Conservation (phyloP, 1,284 basidiomycete genomes). For the Ganoderma boninense region DNA sequence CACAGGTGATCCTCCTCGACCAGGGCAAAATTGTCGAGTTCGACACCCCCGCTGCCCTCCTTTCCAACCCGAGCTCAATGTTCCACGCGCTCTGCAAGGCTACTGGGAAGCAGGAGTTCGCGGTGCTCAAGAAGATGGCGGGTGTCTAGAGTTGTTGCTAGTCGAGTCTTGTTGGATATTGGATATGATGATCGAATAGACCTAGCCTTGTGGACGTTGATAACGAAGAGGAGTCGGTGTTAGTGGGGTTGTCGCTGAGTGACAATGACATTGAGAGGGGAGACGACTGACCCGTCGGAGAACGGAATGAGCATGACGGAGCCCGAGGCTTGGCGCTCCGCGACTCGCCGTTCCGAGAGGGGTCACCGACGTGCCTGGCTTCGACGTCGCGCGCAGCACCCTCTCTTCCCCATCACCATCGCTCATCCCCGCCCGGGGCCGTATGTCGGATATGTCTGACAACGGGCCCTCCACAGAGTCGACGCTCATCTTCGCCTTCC, state of each 20-base stretch:
- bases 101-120: constrained; percentile 83
- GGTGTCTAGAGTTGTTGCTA: constrained; percentile 45
- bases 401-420: background rate
- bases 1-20: constrained; percentile 87
- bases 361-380: background rate
- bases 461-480: constrained; percentile 11
- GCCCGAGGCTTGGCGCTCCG: background rate
- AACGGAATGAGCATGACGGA: background rate
- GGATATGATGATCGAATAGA: background rate
- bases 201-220: background rate
- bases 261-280: background rate
- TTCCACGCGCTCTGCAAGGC: constrained; percentile 86
- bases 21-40: constrained; percentile 87
- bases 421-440: background rate
- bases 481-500: constrained; percentile 26
- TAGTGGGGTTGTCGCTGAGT: background rate
- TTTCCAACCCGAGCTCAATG: constrained; percentile 70
- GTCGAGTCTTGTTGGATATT: background rate
- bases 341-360: constrained; percentile 1
- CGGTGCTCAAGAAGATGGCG: constrained; percentile 73
- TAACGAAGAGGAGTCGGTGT: background rate
- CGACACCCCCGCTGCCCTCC: constrained; percentile 76
- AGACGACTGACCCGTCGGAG: background rate
- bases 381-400: background rate
- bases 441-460: background rate